Evolutionary conservation across 306 rosid genomes (phyloP).

Genomic region (Mucuna pruriens): DNA sequence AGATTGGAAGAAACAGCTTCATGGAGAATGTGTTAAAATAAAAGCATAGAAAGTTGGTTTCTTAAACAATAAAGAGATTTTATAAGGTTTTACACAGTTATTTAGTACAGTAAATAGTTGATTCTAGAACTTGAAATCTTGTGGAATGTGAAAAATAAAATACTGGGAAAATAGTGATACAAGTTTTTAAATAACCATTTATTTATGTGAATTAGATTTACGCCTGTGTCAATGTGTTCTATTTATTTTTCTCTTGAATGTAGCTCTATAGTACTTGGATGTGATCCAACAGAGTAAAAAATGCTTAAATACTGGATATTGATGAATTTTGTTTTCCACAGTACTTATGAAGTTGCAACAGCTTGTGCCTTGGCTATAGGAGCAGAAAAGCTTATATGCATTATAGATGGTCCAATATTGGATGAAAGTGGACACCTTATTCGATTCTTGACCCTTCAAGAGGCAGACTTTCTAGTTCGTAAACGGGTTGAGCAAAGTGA

Average conservation of each 20-base stretch:
- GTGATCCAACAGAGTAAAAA: neutral
- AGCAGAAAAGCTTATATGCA: conserved; percentile 79
- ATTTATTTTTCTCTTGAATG: neutral
- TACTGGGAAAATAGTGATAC: neutral
- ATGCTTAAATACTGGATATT: conserved; percentile 17
- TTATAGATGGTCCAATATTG: conserved; percentile 78
- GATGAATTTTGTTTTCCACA: conserved; percentile 43
- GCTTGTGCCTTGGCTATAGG: conserved; percentile 80
- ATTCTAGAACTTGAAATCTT: neutral
- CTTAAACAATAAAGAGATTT: neutral
- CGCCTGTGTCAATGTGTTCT: neutral
- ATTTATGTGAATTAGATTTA: neutral
- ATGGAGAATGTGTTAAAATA: conserved; percentile 17
- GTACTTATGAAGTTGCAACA: conserved; percentile 85
- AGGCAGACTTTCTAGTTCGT: conserved; percentile 75
- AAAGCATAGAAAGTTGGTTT: neutral
- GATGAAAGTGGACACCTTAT: conserved; percentile 70
- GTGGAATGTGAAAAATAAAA: conserved; percentile 4
- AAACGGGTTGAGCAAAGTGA: conserved; percentile 74
- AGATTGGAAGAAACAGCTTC: neutral
- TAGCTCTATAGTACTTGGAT: neutral
- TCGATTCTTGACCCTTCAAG: conserved; percentile 75
- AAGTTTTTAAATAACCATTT: neutral
- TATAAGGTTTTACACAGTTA: neutral
- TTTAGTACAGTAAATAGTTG: neutral